Base-by-base conservation (phyloP, 306 rosid genomes). In the Prunus dulcis region DNA sequence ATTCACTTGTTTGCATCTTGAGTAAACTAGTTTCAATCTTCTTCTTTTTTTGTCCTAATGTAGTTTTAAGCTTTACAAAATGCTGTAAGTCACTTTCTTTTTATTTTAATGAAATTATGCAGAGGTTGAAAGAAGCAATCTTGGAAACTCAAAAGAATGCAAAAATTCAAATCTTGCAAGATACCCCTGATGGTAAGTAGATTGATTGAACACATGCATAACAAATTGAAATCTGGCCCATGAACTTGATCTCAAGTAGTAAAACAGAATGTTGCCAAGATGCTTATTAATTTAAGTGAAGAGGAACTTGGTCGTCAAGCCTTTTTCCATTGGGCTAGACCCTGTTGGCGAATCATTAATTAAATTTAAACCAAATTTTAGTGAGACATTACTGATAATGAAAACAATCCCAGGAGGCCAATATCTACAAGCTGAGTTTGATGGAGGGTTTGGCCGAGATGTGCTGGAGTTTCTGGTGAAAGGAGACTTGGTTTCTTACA, bases 401-500 rank as follows among this genome's bases (percentile, higher is more conserved):
- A 30, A 75, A 65, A 74, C 65, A 76, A 64, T 18, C 52, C 47
- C 88, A 92, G 97, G 96, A 92, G 97, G 96, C 5, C 80, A 91
- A 74, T 92, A 92, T 88, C 69, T 95, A 64, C 88, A 68, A 87
- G 99, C 97, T 8, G 97, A 95, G 84, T 89, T 95, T 49, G 97
- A 92, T 79, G 99, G 96, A 71, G 90, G 93, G 65, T 92, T 95
- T 74, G 93, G 84, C 6, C 77, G 88, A 80, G 99, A 95, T 32
- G 86, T 95, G 67, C 69, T 95, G 22, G 99, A 95, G 87, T 90
- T 95, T 78, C 78, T 95, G 89, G 97, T 95, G 91, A 90, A 79
- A 88, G 90, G 89, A 72, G 96, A 95, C 69, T 87, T 88, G 67
- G 97, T 85, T 77, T 75, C 90, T 65, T 92, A 87, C 57, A 89